Base-by-base conservation (phyloP, 345 rosid species). In the Chamaenerion angustifolium region DNA sequence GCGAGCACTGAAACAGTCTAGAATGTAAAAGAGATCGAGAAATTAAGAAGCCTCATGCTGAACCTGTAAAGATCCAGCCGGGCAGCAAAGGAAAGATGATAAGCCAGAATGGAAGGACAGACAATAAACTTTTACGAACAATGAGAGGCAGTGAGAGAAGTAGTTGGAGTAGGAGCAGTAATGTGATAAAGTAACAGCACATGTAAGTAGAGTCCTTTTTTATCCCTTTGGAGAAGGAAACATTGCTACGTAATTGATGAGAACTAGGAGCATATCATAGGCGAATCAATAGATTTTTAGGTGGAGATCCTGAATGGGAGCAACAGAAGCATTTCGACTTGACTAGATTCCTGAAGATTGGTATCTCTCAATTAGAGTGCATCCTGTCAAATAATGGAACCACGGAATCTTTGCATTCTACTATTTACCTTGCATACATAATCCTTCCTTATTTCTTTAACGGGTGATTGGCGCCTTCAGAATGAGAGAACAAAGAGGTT, bases 391-490 rank as follows among this genome's bases (percentile, higher is more conserved):
- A 55, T 11, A 43, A 57, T 14, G 42, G 55, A 57, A 57, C n/a
- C 43, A 44, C 27, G 31, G 43, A 58, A 49, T 42, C 35, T 44
- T 37, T 12, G 17, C 40, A 12, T 52, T 35, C 58, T 49, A 63
- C 65, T 55, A 56, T 76, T 83, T 87, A 92, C 96, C 98, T 92
- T 92, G 93, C 95, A 84, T 62, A 80, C 71, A 84, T 92, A 87
- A 64, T 92, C 96, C 71, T 96, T 87, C 67, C 95, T 78, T 82
- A 83, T 76, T 67, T 89, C 92, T 75, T 73, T 84, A 80, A 77
- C 61, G 25, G 93, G 96, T 78, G 98, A 76, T 62, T 66, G 80
- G 52, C 82, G 96, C 98, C 96, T 87, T 92, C 98, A 92, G 82
- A 83, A 87, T 75, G 79, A 82, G 73, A 87, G 88, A 90, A 75